Base-by-base conservation (phyloP, 306 rosid genomes). In the Arachis stenosperma region DNA sequence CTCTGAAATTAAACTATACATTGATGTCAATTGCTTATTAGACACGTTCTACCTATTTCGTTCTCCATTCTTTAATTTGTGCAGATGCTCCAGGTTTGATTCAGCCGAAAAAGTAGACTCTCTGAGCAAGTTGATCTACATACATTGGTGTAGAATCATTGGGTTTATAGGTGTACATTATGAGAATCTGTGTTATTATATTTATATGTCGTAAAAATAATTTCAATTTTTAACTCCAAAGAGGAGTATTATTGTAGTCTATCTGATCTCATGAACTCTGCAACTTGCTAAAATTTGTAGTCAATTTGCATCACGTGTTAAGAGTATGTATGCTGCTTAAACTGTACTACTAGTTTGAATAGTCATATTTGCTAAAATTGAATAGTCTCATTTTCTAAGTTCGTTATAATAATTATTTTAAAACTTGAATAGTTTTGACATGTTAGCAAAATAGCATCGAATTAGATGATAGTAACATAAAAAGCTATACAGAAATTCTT, bases 1-100 rank as follows among this genome's bases (percentile, higher is more conserved):
- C 54, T 14, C 15, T 33, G 17, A 9, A 53, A 52, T 22, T 22
- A 14, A 40, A 10, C 40, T 33, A 3, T 52, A 9, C 41, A 51
- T 33, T 70, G 59, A 8, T 8, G 56, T 57, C 42, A 22, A 57
- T 17, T 56, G 54, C 63, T 42, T 27, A 22, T 70, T 59, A 11
- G 50, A 60, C 22, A 60, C 40, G 37, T 44, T 61, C 43, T 12
- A 8, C 33, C 37, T 33, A 33, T 33, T 33, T 33, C 37, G 4
- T 33, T 27, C 11, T 50, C 61, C 41, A 10, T 68, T 37, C 37
- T 33, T 33, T 2, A 33, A 37, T 29, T 29, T 43, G 57, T 22
- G 17, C 5, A 40, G 37, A 6, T 51, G 17, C 41, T 65, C 9
- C 8, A 65, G 41, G 55, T 47, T 65, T 65, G 4, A 33, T 33